Evolutionary conservation across 2,329 filamentous ascomycete genomes (phyloP).

Genomic region (Cercospora sp.): DNA sequence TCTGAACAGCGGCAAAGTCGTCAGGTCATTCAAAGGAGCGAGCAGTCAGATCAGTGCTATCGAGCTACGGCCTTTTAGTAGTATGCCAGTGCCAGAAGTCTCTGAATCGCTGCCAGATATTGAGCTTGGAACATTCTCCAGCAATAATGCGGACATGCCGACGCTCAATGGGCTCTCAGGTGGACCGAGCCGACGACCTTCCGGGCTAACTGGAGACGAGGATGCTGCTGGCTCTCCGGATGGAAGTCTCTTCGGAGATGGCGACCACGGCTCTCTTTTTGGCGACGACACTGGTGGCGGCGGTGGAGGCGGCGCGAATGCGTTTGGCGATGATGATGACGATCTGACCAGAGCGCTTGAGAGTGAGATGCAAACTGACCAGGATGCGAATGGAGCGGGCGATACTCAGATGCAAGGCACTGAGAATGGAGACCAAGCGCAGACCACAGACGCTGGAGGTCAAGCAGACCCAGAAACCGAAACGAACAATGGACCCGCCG

Average conservation of each 20-base stretch:
- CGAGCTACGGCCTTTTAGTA: conserved; percentile 77
- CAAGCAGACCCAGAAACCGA: conserved; percentile 4
- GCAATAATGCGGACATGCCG: conserved; percentile 67
- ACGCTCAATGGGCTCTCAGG: conserved; percentile 57
- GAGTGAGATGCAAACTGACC: conserved; percentile 45
- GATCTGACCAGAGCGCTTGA: conserved; percentile 77
- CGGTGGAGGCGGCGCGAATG: conserved; percentile 50
- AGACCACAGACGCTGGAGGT: conserved; percentile 27
- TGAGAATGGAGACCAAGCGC: conserved; percentile 44
- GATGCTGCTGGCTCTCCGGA: conserved; percentile 66
- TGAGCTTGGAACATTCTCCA: conserved; percentile 66
- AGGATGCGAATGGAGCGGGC: conserved; percentile 38
- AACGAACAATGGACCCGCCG: not conserved
- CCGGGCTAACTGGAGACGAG: conserved; percentile 45
- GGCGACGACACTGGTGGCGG: conserved; percentile 62
- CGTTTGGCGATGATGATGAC: conserved; percentile 80
- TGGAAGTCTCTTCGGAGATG: conserved; percentile 81
- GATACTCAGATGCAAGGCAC: conserved; percentile 50
- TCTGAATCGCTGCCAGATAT: conserved; percentile 64
- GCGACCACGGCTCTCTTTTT: conserved; percentile 73
- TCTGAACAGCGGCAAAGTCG: conserved; percentile 77
- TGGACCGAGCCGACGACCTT: conserved; percentile 25
- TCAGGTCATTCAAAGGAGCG: conserved; percentile 73
- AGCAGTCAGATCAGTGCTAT: conserved; percentile 85
- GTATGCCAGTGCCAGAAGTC: conserved; percentile 71